A percentile compares a stretch with the other conserved stretches of the same genome.
phyloP scores from a whole-genome alignment of 345 rosid species.

The Melaleuca quinquenervia region DNA sequence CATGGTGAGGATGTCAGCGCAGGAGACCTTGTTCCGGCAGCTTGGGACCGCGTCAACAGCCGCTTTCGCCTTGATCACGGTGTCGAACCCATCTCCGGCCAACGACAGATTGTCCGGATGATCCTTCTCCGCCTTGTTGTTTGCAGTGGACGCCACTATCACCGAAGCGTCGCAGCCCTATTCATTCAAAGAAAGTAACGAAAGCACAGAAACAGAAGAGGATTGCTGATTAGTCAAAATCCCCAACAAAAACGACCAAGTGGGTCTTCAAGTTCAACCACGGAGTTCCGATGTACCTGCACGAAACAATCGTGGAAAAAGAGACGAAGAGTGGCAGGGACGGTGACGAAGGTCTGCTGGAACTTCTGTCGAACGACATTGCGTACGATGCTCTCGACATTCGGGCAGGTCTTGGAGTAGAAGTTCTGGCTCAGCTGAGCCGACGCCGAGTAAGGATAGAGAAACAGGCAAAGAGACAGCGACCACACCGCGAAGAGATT shows the following conservation, averaged over 20 bases:
- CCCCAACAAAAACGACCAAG: not conserved
- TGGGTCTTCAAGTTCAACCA: not conserved
- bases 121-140: conserved; percentile 71
- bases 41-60: conserved; percentile 39
- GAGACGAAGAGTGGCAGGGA: conserved; percentile 77
- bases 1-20: conserved; percentile 78
- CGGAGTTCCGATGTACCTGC: conserved; percentile 17
- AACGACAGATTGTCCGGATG: conserved; percentile 70
- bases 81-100: conserved; percentile 90
- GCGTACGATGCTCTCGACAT: conserved; percentile 51
- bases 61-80: conserved; percentile 67
- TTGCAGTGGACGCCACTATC: conserved; percentile 32
- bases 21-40: conserved; percentile 64
- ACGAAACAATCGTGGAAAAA: conserved; percentile 88
- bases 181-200: not conserved
- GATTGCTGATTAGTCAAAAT: not conserved
- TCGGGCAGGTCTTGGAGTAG: conserved; percentile 54
- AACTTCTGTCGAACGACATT: conserved; percentile 32
- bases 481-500: conserved; percentile 7
- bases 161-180: conserved; percentile 89
- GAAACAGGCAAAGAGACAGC: conserved; percentile 22
- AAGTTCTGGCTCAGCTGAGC: conserved; percentile 50
- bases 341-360: conserved; percentile 53
- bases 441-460: conserved; percentile 29
- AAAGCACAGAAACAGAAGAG: not conserved